Evolutionary conservation across 345 rosid genomes (phyloP).

Genomic region (Geranium brycei): DNA sequence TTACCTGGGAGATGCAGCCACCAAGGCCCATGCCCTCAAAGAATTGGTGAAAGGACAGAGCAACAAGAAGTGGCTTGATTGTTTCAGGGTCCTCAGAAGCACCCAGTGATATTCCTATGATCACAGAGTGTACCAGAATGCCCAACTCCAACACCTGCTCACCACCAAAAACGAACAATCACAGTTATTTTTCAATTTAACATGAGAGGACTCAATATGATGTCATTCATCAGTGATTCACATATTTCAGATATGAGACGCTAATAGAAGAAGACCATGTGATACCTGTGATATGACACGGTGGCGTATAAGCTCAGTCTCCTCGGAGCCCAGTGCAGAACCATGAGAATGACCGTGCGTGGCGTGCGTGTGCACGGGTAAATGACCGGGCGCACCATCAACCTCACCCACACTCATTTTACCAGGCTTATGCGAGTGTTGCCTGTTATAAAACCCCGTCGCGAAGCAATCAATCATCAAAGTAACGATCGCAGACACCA

Average conservation of each 20-base stretch:
- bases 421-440: constrained; percentile 18
- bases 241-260: too few relatives aligned
- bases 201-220: not conserved
- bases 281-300: constrained; percentile 39
- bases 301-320: constrained; percentile 29
- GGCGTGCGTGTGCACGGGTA: constrained; percentile 54
- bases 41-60: constrained; percentile 64
- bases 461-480: constrained; percentile 46
- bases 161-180: too few relatives aligned
- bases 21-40: constrained; percentile 80
- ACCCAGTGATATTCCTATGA: constrained; percentile 60
- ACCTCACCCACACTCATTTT: constrained; percentile 26
- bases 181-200: too few relatives aligned
- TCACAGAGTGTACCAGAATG: constrained; percentile 57
- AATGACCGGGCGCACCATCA: constrained; percentile 30
- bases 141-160: constrained; percentile 56
- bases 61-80: constrained; percentile 51
- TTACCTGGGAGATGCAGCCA: constrained; percentile 59
- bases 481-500: constrained; percentile 42
- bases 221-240: too few relatives aligned
- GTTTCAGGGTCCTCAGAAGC: constrained; percentile 37
- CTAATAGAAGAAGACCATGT: too few relatives aligned
- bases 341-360: constrained; percentile 57
- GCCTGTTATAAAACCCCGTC: constrained; percentile 33
- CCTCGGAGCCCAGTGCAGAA: constrained; percentile 18